Evolutionary conservation across 1,139 yeast species (phyloP).

Genomic region (Lodderomyces oxycetoniae): DNA sequence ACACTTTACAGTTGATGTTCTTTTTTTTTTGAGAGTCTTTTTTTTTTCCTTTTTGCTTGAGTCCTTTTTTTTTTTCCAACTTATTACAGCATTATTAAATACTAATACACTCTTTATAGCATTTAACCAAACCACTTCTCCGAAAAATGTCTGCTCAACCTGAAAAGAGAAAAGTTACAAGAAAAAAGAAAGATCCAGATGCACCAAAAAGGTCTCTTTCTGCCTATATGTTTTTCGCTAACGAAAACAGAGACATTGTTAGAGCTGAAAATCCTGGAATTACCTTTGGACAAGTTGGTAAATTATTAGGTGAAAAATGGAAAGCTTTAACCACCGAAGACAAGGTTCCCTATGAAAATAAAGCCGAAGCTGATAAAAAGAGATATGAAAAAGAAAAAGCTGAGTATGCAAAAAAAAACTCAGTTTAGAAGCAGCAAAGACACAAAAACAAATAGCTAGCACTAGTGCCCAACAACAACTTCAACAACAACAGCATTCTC

Average conservation of each 20-base stretch:
- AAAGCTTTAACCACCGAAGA: conserved; percentile 79
- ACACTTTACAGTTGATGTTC: too few relatives aligned
- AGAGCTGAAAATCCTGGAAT: conserved; percentile 94
- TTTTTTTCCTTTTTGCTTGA: too few relatives aligned
- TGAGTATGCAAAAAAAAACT: conserved; percentile 61
- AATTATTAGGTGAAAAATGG: conserved; percentile 93
- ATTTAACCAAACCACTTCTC: not conserved
- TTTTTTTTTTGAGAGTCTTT: too few relatives aligned
- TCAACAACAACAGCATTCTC: conserved; percentile 3
- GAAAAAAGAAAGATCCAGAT: conserved; percentile 81
- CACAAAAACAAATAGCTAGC: conserved; percentile 7
- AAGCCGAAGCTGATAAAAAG: conserved; percentile 94
- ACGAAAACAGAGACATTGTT: conserved; percentile 92
- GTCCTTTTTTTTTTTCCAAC: not conserved
- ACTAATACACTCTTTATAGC: not conserved
- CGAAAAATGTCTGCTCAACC: conserved; percentile 19
- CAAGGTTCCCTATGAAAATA: conserved; percentile 82
- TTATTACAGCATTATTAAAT: not conserved
- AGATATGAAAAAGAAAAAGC: conserved; percentile 96
- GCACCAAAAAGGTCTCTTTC: conserved; percentile 98
- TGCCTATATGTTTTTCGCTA: conserved; percentile 98
- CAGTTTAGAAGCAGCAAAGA: conserved; percentile 9
- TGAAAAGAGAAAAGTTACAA: conserved; percentile 45
- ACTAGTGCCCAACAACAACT: conserved; percentile 3
- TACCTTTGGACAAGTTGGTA: conserved; percentile 88